Percentiles rank a stretch among this genome's conserved stretches.
phyloP scores from a whole-genome alignment of 202 grass and related monocot genomes.

The Carex arenaria region DNA sequence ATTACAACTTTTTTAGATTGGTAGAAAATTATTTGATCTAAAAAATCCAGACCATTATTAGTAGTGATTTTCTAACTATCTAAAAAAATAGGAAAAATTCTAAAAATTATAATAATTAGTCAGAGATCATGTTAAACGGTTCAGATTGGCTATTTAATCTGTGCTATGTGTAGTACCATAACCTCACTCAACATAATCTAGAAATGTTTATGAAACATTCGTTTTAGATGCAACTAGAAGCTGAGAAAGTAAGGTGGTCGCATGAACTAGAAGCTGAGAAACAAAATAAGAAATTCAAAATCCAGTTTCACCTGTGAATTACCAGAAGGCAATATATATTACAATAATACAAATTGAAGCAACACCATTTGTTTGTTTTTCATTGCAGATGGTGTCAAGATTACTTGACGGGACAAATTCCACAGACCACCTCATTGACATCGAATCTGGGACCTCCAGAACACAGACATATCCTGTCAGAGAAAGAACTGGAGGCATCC shows the following conservation, averaged over 20 bases:
- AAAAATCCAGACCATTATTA: no score
- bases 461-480: constrained; percentile 33
- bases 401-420: constrained; percentile 43
- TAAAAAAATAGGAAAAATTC: no score
- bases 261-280: background rate
- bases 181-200: background rate
- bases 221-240: background rate
- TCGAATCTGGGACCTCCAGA: constrained; percentile 45
- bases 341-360: background rate
- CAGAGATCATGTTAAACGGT: no score
- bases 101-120: no score
- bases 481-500: constrained; percentile 40
- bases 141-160: no score
- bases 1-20: no score
- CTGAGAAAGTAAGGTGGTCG: background rate
- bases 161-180: no score
- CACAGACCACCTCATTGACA: constrained; percentile 49
- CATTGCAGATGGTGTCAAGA: constrained; percentile 55
- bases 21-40: no score
- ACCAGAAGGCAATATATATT: background rate
- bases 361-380: background rate
- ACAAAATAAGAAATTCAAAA: background rate
- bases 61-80: no score
- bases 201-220: background rate
- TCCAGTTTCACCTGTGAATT: background rate